Evolutionary conservation across 208 protist species (phyloP).

Genomic region (Trypanosoma cruzi): DNA sequence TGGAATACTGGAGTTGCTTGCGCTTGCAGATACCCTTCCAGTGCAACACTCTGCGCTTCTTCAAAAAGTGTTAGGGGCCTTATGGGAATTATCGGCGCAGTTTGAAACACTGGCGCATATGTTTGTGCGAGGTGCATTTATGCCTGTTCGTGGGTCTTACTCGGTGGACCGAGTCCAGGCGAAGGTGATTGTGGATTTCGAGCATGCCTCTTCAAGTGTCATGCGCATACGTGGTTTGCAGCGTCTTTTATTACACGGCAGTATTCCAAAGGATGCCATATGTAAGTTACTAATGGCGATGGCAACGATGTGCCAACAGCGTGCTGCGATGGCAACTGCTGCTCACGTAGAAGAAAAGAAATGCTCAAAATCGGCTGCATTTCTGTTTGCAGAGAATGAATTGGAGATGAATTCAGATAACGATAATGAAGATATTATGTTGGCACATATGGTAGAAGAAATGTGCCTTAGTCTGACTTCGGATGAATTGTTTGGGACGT

Average conservation of each 20-base stretch:
- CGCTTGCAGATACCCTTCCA: constrained; percentile 12
- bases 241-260: constrained; percentile 1
- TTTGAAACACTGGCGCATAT: constrained; percentile 25
- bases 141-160: constrained; percentile 13
- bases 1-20: constrained; percentile 48
- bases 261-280: constrained; percentile 8
- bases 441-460: constrained; percentile 39
- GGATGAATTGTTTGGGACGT: constrained; percentile 54
- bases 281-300: constrained; percentile 13
- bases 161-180: constrained; percentile 17
- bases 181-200: neutral
- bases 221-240: constrained; percentile 20
- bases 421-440: constrained; percentile 11
- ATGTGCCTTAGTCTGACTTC: constrained; percentile 41
- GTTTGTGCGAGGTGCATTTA: constrained; percentile 29
- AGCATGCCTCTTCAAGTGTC: neutral
- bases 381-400: constrained; percentile 6
- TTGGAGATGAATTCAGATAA: neutral
- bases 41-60: neutral
- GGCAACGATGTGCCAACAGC: constrained; percentile 19
- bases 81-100: constrained; percentile 27
- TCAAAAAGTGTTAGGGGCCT: constrained; percentile 2
- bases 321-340: neutral
- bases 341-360: neutral
- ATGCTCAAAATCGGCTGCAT: neutral